A percentile compares a stretch with the other conserved stretches of the same genome.
Evolutionary conservation across 73 alveolate species (phyloP).

Genomic region (Tetrahymena malaccensis): DNA sequence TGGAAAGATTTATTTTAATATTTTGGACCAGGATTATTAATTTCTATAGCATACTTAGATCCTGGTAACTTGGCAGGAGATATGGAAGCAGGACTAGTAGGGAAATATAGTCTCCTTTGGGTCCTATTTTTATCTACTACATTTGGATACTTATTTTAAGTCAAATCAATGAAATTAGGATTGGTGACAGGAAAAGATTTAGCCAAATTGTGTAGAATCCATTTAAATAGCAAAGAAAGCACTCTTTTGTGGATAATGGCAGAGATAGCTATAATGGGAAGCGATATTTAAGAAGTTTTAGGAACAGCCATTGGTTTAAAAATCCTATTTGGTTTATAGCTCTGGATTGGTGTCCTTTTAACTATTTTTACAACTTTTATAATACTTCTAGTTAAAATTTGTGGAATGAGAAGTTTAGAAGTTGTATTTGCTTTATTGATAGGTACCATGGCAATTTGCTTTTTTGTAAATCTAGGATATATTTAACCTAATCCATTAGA

Average conservation of each 20-base stretch:
- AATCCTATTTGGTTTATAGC: conserved; percentile 1
- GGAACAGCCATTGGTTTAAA: conserved; percentile 64
- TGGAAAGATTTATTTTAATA: conserved; percentile 41
- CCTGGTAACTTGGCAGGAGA: conserved; percentile 55
- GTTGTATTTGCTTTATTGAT: conserved; percentile 44
- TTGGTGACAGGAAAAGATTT: conserved; percentile 58
- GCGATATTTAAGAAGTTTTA: conserved; percentile 72
- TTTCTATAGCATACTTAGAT: conserved; percentile 66
- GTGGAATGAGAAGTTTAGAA: conserved; percentile 61
- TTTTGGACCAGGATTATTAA: conserved; percentile 63
- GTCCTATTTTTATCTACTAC: conserved; percentile 41
- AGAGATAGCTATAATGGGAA: conserved; percentile 71
- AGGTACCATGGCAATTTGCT: conserved; percentile 57
- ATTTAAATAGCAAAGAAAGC: conserved; percentile 40
- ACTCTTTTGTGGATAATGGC: conserved; percentile 64
- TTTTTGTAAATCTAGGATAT: conserved; percentile 36
- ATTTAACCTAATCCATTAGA: conserved; percentile 32
- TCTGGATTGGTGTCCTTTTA: conserved; percentile 50
- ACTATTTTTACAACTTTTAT: conserved; percentile 59
- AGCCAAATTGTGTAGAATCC: conserved; percentile 56
- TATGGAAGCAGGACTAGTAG: background rate
- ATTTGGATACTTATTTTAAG: conserved; percentile 49
- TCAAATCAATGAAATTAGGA: conserved; percentile 59
- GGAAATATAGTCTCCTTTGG: conserved; percentile 72
- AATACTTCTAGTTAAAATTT: conserved; percentile 53